Base-by-base conservation (phyloP, 495 filamentous ascomycete genomes). In the Aspergillus sclerotioniger region DNA sequence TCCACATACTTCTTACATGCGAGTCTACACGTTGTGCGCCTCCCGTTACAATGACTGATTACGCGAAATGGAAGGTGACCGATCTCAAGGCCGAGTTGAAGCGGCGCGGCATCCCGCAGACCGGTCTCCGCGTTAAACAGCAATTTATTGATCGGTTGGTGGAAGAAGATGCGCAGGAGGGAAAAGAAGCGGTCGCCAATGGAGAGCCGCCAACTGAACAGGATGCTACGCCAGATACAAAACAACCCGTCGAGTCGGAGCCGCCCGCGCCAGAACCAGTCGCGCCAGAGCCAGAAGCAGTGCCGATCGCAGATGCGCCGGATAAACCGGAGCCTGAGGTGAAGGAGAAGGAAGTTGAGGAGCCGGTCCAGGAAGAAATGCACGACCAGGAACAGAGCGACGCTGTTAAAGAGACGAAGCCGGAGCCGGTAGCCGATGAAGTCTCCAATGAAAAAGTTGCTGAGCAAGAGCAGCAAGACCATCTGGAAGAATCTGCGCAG, bases 61-160 rank as follows among this genome's bases (percentile, higher is more conserved):
- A 80, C 58, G 74, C 73, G 29, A 79, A 78, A 58, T 74, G 71
- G 71, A 83, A 81, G 60, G 80, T 83, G 39, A 70, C 73, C n/a
- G 80, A 82, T 44, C 64, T 83, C 53, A 81, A 80, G 64, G 75
- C 77, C 19, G 78, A 83, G 65, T 70, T 82, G 57, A 79, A 79
- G 58, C 76, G 66, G 51, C 80, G 78, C 54, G 76, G 74, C 47
- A 74, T 83, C 53, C 70, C 79, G 29, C 78, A 78, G 57, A 80
- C 80, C 16, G 78, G 78, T 3, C 67, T 82, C 33, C 72, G 80
- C 49, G 67, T 78, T n/a, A 80, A 80, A 59, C 74, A 78, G 49
- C 65, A 80, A 6, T 72, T 77, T 33, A 69, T 83, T 51, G 75
- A 80, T 53, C 71, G 71, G 53, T 55, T 83, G n/a, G 47, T 67